These are phyloP conservation scores for Musa beccarii DNA, from an alignment of 176 grass and related monocot genomes.

Conservation along the genomic window DNA sequence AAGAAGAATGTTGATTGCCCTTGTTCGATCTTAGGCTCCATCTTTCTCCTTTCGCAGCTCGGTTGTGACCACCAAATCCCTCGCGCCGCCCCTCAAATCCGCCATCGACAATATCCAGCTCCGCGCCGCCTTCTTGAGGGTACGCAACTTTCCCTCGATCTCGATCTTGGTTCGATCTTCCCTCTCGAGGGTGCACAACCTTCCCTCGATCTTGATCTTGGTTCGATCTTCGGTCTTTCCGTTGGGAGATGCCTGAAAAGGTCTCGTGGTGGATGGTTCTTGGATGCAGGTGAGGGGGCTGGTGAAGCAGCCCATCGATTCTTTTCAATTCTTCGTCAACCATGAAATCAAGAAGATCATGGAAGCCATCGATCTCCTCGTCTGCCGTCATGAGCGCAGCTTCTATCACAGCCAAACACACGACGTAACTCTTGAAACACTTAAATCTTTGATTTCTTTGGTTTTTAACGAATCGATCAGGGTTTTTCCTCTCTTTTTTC, in stretches of 20 bases:
- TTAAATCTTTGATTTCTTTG: background rate
- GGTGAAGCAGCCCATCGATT: slow-evolving; percentile 84
- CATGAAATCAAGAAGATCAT: slow-evolving; percentile 70
- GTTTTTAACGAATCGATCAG: background rate
- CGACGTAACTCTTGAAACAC: background rate
- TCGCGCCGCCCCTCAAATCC: slow-evolving; percentile 49
- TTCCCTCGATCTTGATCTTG: background rate
- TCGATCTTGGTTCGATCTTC: background rate
- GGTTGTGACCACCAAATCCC: slow-evolving; percentile 4
- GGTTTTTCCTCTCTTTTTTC: background rate
- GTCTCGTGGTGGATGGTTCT: background rate
- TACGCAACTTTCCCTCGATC: background rate
- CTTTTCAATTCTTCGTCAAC: slow-evolving; percentile 75
- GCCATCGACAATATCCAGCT: slow-evolving; percentile 72
- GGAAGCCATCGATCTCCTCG: slow-evolving; percentile 46
- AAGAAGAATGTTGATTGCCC: too few relatives aligned
- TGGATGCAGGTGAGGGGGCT: slow-evolving; percentile 55
- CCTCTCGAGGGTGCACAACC: slow-evolving; percentile 57
- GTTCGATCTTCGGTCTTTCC: background rate
- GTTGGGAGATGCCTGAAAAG: background rate
- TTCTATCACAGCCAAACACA: slow-evolving; percentile 47
- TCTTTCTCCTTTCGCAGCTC: slow-evolving; percentile 11
- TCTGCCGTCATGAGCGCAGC: slow-evolving; percentile 34
- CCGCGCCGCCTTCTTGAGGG: slow-evolving; percentile 79
- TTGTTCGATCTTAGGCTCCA: too few relatives aligned